Conservation (phyloP, 2,329 filamentous ascomycete species). For the Phyllosticta ampelicida region DNA sequence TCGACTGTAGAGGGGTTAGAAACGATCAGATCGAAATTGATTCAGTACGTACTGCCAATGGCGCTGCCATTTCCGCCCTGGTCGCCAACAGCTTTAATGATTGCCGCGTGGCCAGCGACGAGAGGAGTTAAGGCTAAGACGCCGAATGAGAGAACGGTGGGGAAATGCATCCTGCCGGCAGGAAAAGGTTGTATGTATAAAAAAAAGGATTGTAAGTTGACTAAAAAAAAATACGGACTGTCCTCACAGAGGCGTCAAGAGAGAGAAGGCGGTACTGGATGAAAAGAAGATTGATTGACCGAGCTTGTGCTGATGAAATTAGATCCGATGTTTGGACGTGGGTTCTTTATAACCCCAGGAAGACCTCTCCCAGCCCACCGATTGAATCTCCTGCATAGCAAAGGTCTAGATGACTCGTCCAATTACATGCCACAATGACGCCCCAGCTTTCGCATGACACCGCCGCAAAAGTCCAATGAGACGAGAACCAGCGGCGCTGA, state of each 20-base stretch:
- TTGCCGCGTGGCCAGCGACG: constrained; percentile 50
- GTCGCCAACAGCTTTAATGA: constrained; percentile 48
- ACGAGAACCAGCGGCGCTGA: neutral
- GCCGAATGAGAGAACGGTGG: constrained; percentile 33
- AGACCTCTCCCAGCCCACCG: neutral
- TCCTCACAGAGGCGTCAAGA: neutral
- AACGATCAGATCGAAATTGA: neutral
- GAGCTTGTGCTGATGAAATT: neutral
- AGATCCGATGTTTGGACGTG: neutral
- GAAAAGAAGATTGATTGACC: constrained; percentile 1
- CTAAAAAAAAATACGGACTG: neutral
- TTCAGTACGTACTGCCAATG: constrained; percentile 34
- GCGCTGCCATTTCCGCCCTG: constrained; percentile 42
- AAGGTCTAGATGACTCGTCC: neutral
- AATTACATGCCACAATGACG: neutral
- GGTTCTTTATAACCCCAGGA: neutral
- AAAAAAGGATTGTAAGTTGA: neutral
- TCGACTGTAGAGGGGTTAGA: constrained; percentile 30
- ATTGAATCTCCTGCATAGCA: neutral
- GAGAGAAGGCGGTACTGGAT: neutral
- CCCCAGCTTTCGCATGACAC: neutral
- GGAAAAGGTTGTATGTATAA: neutral
- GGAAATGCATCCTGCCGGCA: constrained; percentile 32
- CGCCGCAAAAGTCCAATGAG: neutral
- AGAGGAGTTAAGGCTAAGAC: constrained; percentile 45